A percentile compares a stretch with the other conserved stretches of the same genome.
These are phyloP conservation scores for Debaryomyces sp. DNA, from an alignment of 1,139 yeast species.

Conservation along the genomic window DNA sequence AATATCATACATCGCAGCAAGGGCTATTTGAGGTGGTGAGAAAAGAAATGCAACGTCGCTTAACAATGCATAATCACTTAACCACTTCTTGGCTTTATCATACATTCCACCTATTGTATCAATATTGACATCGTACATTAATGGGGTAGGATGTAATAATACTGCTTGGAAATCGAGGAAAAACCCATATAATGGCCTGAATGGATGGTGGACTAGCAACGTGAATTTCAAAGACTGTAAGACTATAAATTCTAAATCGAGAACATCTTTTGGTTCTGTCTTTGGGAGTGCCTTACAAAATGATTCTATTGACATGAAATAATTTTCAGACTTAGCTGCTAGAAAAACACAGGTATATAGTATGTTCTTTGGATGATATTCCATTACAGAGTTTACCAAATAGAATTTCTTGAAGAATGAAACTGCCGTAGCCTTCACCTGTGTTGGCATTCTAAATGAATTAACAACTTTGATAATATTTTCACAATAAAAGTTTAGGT, in stretches of 20 bases:
- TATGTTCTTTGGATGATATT: slow-evolving; percentile 81
- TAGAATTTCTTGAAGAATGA: slow-evolving; percentile 83
- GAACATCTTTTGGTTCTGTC: slow-evolving; percentile 64
- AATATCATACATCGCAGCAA: slow-evolving; percentile 74
- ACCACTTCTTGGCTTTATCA: slow-evolving; percentile 66
- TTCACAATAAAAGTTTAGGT: slow-evolving; percentile 70
- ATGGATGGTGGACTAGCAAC: slow-evolving; percentile 84
- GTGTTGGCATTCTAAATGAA: slow-evolving; percentile 51
- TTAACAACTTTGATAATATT: slow-evolving; percentile 61
- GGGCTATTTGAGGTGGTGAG: slow-evolving; percentile 94
- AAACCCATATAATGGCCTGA: slow-evolving; percentile 86
- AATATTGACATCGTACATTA: slow-evolving; percentile 39
- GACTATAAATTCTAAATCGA: slow-evolving; percentile 77
- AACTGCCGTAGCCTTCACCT: slow-evolving; percentile 77
- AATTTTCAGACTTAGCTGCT: slow-evolving; percentile 92
- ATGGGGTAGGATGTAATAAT: slow-evolving; percentile 43
- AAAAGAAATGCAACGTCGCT: slow-evolving; percentile 76
- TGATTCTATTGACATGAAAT: slow-evolving; percentile 82
- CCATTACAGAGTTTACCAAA: slow-evolving; percentile 78
- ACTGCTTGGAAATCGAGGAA: slow-evolving; percentile 81
- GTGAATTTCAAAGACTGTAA: slow-evolving; percentile 79
- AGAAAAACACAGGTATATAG: slow-evolving; percentile 84
- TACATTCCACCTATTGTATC: slow-evolving; percentile 57
- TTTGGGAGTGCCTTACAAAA: slow-evolving; percentile 73
- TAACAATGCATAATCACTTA: slow-evolving; percentile 63